Conservation (phyloP, 768 basidiomycete species). For the Cytidiella melzeri region DNA sequence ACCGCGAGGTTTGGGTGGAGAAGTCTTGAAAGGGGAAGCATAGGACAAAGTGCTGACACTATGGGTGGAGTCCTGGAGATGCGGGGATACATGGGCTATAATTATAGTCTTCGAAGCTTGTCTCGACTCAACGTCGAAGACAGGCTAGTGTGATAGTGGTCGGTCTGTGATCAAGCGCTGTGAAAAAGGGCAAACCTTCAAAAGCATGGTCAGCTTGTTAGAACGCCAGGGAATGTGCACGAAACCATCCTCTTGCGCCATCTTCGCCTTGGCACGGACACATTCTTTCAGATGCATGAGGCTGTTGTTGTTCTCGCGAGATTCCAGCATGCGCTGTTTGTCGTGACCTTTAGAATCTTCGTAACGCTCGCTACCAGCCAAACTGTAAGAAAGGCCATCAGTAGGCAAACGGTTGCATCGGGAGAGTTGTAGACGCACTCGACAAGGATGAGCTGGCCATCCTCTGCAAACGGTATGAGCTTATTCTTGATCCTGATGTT, state of each 20-base stretch:
- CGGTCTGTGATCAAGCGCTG: background rate
- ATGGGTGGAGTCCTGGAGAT: constrained; percentile 29
- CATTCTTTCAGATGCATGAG: constrained; percentile 33
- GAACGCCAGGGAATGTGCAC: constrained; percentile 32
- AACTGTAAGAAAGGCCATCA: constrained; percentile 17
- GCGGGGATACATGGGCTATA: constrained; percentile 33
- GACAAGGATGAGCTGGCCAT: constrained; percentile 31
- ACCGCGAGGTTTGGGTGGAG: constrained; percentile 24
- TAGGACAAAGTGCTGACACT: constrained; percentile 30
- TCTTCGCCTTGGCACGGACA: constrained; percentile 32
- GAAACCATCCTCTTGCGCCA: constrained; percentile 30
- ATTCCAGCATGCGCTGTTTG: constrained; percentile 31
- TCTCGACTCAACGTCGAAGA: constrained; percentile 30
- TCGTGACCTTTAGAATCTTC: constrained; percentile 32
- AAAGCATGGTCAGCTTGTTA: constrained; percentile 31
- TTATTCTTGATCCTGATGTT: constrained; percentile 29
- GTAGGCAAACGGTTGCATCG: background rate
- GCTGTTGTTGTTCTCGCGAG: constrained; percentile 31
- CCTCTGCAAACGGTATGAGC: constrained; percentile 28
- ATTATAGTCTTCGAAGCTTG: constrained; percentile 26
- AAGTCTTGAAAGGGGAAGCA: constrained; percentile 29
- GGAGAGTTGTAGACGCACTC: constrained; percentile 21
- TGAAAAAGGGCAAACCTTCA: constrained; percentile 21
- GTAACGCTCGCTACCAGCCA: constrained; percentile 32
- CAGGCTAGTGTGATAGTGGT: constrained; percentile 18